A percentile compares a stretch with the other conserved stretches of the same genome.
These are phyloP conservation scores for Chytriomyces sp. DNA, from an alignment of 192 early-diverging fungal genomes.

Conservation along the genomic window DNA sequence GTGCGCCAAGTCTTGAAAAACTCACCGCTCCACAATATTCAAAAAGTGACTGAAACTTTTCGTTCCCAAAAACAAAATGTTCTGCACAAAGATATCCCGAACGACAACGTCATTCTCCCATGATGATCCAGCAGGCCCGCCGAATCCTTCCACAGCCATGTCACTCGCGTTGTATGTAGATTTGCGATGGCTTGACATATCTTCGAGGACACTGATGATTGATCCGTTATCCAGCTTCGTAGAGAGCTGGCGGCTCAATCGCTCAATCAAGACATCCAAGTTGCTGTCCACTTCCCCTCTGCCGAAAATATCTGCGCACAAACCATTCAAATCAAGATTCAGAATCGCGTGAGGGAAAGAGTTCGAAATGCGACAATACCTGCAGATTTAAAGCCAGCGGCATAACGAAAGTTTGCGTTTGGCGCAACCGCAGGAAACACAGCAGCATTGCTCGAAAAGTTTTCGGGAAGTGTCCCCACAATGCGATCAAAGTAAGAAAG, in stretches of 20 bases:
- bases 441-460: slow-evolving; percentile 50
- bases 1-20: neutral
- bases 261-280: slow-evolving; percentile 28
- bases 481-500: slow-evolving; percentile 91
- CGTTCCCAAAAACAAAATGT: slow-evolving; percentile 83
- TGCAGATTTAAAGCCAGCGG: neutral
- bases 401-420: slow-evolving; percentile 55
- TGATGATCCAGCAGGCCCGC: neutral
- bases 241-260: slow-evolving; percentile 29
- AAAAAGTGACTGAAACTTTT: slow-evolving; percentile 94
- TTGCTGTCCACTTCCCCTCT: slow-evolving; percentile 30
- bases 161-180: neutral
- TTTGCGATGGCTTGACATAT: slow-evolving; percentile 32
- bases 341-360: neutral
- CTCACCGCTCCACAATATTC: slow-evolving; percentile 86
- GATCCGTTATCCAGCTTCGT: slow-evolving; percentile 27
- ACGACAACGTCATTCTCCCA: slow-evolving; percentile 44
- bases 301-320: neutral
- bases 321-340: neutral
- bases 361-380: neutral
- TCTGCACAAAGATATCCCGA: slow-evolving; percentile 81
- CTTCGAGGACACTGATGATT: slow-evolving; percentile 30
- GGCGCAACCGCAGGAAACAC: slow-evolving; percentile 72
- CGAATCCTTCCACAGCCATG: slow-evolving; percentile 24
- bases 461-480: slow-evolving; percentile 74